A percentile compares a stretch with the other conserved stretches of the same genome.
These are phyloP conservation scores for Pichia thaimueangensis DNA, from an alignment of 805 yeast species.

Conservation along the genomic window DNA sequence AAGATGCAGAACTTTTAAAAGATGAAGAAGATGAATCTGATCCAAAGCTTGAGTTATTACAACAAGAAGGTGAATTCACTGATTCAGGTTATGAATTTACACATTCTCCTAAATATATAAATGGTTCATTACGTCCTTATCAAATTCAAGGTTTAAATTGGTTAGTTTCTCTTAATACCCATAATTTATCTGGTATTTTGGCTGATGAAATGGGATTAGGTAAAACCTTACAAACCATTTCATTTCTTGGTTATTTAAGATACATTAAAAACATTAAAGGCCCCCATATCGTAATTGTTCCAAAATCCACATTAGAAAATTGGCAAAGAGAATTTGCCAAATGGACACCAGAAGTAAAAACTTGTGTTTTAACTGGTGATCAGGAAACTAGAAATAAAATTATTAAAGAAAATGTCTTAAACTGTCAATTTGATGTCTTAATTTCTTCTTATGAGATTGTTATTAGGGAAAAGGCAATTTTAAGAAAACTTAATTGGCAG, in stretches of 20 bases:
- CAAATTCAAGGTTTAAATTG: conserved; percentile 80
- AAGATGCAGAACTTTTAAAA: conserved; percentile 69
- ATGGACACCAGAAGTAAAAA: conserved; percentile 77
- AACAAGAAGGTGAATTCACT: conserved; percentile 17
- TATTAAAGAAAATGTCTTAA: conserved; percentile 42
- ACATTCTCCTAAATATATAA: conserved; percentile 45
- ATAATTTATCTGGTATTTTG: conserved; percentile 64
- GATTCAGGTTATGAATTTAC: conserved; percentile 39
- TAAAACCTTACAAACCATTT: conserved; percentile 73
- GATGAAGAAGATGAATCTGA: conserved; percentile 33
- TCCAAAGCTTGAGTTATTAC: conserved; percentile 8
- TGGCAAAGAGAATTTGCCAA: conserved; percentile 72
- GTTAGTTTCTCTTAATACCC: conserved; percentile 63
- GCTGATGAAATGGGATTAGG: conserved; percentile 89
- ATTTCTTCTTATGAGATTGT: conserved; percentile 72
- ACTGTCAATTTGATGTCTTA: conserved; percentile 66
- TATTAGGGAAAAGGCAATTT: conserved; percentile 62
- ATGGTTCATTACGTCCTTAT: conserved; percentile 63
- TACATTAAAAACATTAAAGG: conserved; percentile 55
- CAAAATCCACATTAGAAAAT: conserved; percentile 74
- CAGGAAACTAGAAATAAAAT: conserved; percentile 57
- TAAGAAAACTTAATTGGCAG: conserved; percentile 66
- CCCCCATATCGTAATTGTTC: conserved; percentile 71
- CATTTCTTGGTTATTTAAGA: conserved; percentile 67
- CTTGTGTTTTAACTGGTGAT: conserved; percentile 67